These are phyloP conservation scores for Vigna nakashimae DNA, from an alignment of 306 rosid genomes.

Conservation along the genomic window DNA sequence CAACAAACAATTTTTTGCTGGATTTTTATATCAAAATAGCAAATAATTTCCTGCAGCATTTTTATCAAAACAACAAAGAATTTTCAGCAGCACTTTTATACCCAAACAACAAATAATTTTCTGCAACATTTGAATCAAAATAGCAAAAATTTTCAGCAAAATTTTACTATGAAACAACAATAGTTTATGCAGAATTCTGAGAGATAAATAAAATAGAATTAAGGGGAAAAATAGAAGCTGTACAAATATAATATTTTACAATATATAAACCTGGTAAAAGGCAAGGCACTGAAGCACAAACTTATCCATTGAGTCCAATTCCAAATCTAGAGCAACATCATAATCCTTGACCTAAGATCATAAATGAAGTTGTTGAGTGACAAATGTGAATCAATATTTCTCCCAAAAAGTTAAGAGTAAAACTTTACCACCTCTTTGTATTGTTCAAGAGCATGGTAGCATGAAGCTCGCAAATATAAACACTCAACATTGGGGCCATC, in stretches of 20 bases:
- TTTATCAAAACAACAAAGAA: no score
- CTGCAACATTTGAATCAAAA: no score
- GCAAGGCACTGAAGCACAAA: constrained; percentile 92
- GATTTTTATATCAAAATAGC: no score
- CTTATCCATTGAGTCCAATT: constrained; percentile 90
- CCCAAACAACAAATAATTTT: no score
- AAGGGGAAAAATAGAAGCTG: not conserved
- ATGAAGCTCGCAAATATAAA: constrained; percentile 90
- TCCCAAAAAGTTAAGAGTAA: constrained; percentile 30
- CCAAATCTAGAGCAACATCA: constrained; percentile 93
- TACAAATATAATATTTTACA: constrained; percentile 18
- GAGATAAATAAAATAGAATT: not conserved
- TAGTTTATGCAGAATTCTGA: no score
- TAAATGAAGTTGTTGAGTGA: constrained; percentile 34
- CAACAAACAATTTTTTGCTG: no score
- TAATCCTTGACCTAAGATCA: constrained; percentile 86
- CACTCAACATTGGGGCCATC: constrained; percentile 80
- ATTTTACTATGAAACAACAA: no score
- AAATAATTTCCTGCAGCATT: no score
- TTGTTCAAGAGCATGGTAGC: constrained; percentile 93
- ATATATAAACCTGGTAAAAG: constrained; percentile 78
- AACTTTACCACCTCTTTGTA: constrained; percentile 77
- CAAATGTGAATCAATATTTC: constrained; percentile 36
- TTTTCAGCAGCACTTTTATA: no score
- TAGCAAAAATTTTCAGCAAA: no score